phyloP scores from a whole-genome alignment of 2,329 filamentous ascomycete genomes.

The Fusarium anthophilum region DNA sequence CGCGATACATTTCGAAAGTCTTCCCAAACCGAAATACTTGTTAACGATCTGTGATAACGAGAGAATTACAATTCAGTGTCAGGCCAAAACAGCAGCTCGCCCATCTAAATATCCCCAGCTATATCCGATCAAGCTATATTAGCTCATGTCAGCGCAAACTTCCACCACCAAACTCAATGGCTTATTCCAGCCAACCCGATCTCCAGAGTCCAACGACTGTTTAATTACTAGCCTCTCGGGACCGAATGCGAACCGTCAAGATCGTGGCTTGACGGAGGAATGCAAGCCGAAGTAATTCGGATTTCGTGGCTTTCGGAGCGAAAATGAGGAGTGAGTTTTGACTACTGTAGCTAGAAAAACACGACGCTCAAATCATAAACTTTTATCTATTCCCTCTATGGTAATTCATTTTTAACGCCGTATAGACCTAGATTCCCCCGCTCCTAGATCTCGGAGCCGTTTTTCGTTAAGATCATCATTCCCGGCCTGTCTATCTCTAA shows the following conservation, averaged over 20 bases:
- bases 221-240: not conserved
- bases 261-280: not conserved
- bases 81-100: not conserved
- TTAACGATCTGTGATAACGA: fast-evolving
- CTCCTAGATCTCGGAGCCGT: not conserved
- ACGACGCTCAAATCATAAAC: not conserved
- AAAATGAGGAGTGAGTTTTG: not conserved
- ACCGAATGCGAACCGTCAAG: not conserved
- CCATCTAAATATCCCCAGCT: not conserved
- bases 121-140: not conserved
- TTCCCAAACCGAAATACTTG: fast-evolving
- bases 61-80: fast-evolving
- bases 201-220: not conserved
- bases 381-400: slow-evolving; percentile 18
- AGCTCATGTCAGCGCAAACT: not conserved
- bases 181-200: not conserved
- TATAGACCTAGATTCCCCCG: not conserved
- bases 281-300: not conserved
- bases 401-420: not conserved
- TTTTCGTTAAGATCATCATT: not conserved
- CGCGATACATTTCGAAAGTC: not conserved
- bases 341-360: not conserved
- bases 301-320: not conserved
- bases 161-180: not conserved
- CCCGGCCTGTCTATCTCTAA: not conserved